Base-by-base conservation (phyloP, 345 rosid genomes). In the Hypericum perforatum region DNA sequence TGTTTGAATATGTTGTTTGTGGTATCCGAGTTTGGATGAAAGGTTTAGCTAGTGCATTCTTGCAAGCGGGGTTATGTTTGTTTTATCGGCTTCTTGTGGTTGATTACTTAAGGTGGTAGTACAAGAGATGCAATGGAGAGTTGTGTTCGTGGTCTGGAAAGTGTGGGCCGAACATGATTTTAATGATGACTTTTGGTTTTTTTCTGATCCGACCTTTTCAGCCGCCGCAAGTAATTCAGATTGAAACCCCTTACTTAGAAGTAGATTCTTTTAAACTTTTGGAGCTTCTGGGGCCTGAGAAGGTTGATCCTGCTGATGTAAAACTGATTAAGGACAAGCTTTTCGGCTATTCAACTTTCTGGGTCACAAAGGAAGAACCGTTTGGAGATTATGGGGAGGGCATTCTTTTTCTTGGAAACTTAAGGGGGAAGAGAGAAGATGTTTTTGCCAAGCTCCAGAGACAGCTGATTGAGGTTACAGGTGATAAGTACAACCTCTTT, bases 231-330 rank as follows among this genome's bases (percentile, higher is more conserved):
- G 67, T 71, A 69, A 68, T 86, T 39, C 77, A 86, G 9, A 54
- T 82, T 75, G 96, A 85, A 65, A 70, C 85, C 14, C 72, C 73
- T 48, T 81, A 75, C 63, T 85, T 91, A 73, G 94, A 86, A 68
- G 82, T 82, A 52, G 98, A 91, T 70, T 86, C 98, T 5, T 82
- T 84, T 71, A 91, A 84, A 65, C 70, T 87, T 44, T 68, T 91
- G 89, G 98, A 91, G 77, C 92, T 91, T 72, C 95, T 91, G 63
- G 98, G 95, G 64, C 95, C 96, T 0, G 98, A 91, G 67, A 87
- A 78, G 68, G 96, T 91, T 9, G 95, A 91, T 45, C 87, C 95
- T 46, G 58, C 78, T 0, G 95, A 87, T 75, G 96, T 81, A 14
- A 84, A 91, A 76, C 68, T 72, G 49, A 76, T 91, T 48, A 91